Percentiles rank a stretch among this genome's conserved stretches.
phyloP scores from a whole-genome alignment of 139 green algal genomes.

The Chlorella sp. region DNA sequence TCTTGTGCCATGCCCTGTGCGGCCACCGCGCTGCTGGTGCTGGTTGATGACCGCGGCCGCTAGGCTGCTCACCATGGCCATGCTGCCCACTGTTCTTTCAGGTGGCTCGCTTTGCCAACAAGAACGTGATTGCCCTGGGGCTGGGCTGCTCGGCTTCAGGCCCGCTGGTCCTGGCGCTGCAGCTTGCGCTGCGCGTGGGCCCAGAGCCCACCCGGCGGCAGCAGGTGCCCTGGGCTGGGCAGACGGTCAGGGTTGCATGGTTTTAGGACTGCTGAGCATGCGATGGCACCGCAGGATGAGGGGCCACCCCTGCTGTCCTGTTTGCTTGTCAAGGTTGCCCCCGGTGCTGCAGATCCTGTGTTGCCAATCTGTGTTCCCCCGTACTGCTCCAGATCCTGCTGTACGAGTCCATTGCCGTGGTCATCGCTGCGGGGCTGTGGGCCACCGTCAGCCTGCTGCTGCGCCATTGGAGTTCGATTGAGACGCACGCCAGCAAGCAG shows the following conservation, averaged over 20 bases:
- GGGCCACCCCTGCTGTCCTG: too few relatives aligned
- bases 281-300: too few relatives aligned
- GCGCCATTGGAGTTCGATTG: constrained; percentile 59
- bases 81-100: too few relatives aligned
- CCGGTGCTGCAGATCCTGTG: too few relatives aligned
- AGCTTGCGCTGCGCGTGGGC: constrained; percentile 43
- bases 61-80: too few relatives aligned
- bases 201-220: not conserved
- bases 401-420: constrained; percentile 55
- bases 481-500: constrained; percentile 32
- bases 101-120: constrained; percentile 70
- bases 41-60: too few relatives aligned
- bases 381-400: constrained; percentile 73
- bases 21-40: too few relatives aligned
- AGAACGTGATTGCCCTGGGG: constrained; percentile 79
- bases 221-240: constrained; percentile 5
- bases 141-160: constrained; percentile 61
- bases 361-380: too few relatives aligned
- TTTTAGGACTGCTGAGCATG: too few relatives aligned
- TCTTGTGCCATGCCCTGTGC: too few relatives aligned
- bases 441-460: constrained; percentile 51
- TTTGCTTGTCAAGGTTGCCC: too few relatives aligned
- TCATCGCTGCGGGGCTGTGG: constrained; percentile 38
- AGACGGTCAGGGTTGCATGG: too few relatives aligned
- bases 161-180: constrained; percentile 70